Evolutionary conservation across 306 rosid genomes (phyloP).

Genomic region (Nissolia schottii): DNA sequence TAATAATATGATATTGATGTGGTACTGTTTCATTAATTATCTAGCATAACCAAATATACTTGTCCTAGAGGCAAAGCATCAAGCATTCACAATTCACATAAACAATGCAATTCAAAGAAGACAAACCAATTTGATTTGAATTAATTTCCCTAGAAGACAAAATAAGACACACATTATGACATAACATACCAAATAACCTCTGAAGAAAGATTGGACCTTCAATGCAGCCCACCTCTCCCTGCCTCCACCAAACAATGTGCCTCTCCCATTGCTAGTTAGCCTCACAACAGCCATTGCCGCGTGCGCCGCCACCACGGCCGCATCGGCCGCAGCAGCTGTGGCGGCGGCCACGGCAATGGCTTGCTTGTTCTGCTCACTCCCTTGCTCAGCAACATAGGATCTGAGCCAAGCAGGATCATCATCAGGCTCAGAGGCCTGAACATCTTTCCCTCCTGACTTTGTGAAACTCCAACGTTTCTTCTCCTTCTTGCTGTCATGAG

Average conservation of each 20-base stretch:
- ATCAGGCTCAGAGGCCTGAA: slow-evolving; percentile 29
- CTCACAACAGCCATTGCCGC: slow-evolving; percentile 67
- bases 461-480: slow-evolving; percentile 66
- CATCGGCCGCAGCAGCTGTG: slow-evolving; percentile 62
- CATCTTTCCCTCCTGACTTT: slow-evolving; percentile 40
- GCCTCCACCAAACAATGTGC: slow-evolving; percentile 35
- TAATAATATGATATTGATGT: neutral
- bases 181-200: slow-evolving; percentile 77
- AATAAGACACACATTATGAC: neutral
- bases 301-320: slow-evolving; percentile 62
- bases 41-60: neutral
- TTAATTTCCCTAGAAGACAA: neutral
- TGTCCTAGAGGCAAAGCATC: neutral
- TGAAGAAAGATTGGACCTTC: slow-evolving; percentile 71
- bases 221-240: slow-evolving; percentile 55
- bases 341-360: slow-evolving; percentile 73
- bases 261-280: slow-evolving; percentile 55
- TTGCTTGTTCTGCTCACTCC: slow-evolving; percentile 52
- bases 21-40: slow-evolving; percentile 36
- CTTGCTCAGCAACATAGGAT: slow-evolving; percentile 50
- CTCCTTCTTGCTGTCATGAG: slow-evolving; percentile 38
- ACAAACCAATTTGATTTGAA: neutral
- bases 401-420: slow-evolving; percentile 45
- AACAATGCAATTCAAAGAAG: neutral
- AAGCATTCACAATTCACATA: neutral